Percentiles rank a stretch among this genome's conserved stretches.
Conservation (phyloP, 192 early-diverging fungal genomes). For the Dissophora globulifera region DNA sequence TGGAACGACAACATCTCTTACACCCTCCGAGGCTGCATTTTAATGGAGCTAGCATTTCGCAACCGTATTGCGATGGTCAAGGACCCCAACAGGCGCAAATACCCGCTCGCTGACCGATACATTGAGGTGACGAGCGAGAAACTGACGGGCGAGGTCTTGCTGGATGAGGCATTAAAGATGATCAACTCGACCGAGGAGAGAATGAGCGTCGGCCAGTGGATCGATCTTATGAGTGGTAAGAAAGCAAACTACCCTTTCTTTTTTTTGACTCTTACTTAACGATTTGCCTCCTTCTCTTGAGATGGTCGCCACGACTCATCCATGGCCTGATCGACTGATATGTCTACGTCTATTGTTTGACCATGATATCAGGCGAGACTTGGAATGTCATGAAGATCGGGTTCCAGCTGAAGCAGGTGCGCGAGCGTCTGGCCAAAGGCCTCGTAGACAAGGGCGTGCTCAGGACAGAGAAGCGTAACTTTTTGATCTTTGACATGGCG, state of each 20-base stretch:
- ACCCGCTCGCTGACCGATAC: conserved; percentile 81
- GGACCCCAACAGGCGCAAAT: conserved; percentile 80
- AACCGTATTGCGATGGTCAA: conserved; percentile 89
- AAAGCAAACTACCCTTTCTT: not conserved
- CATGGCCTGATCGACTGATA: too few species aligned
- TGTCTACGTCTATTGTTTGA: too few species aligned
- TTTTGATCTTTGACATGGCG: conserved; percentile 97
- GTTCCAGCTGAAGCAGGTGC: conserved; percentile 97
- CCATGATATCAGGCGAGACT: conserved; percentile 83
- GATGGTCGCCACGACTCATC: too few species aligned
- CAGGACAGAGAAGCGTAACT: conserved; percentile 95
- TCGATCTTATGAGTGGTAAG: conserved; percentile 96
- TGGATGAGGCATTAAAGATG: conserved; percentile 93
- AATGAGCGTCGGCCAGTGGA: conserved; percentile 92
- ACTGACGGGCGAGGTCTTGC: conserved; percentile 91
- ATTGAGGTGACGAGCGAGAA: conserved; percentile 86
- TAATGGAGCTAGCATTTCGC: conserved; percentile 96
- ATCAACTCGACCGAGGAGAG: conserved; percentile 85
- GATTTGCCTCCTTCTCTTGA: not conserved
- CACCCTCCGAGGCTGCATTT: conserved; percentile 92
- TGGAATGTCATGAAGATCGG: conserved; percentile 98
- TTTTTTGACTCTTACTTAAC: too few species aligned
- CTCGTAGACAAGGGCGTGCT: conserved; percentile 98
- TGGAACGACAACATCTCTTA: conserved; percentile 99
- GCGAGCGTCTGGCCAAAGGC: conserved; percentile 95